Percentiles rank a stretch among this genome's conserved stretches.
phyloP scores from a whole-genome alignment of 371 early-diverging fungal species.

The Encephalitozoon cuniculi region DNA sequence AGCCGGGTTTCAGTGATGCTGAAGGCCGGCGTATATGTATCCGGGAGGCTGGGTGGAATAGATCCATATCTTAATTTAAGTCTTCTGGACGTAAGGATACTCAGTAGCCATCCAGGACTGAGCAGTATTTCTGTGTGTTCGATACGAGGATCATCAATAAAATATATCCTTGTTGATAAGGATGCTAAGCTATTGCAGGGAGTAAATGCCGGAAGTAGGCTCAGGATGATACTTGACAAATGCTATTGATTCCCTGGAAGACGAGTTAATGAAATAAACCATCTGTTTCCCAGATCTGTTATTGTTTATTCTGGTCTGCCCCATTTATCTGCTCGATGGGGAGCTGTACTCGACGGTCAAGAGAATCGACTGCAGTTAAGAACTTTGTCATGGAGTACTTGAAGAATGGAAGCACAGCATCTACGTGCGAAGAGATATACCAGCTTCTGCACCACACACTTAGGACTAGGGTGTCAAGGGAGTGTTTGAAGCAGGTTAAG shows the following conservation, averaged over 20 bases:
- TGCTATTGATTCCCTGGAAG: background rate
- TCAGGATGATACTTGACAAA: conserved; percentile 1
- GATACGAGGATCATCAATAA: conserved; percentile 44
- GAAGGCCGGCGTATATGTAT: conserved; percentile 85
- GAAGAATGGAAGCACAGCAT: background rate
- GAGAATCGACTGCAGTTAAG: background rate
- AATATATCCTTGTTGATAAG: conserved; percentile 11
- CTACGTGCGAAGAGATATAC: background rate
- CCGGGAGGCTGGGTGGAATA: conserved; percentile 79
- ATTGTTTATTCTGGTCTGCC: no score
- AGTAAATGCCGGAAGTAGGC: conserved; percentile 21
- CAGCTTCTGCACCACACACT: background rate
- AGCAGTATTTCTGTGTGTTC: conserved; percentile 2
- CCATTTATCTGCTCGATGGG: background rate
- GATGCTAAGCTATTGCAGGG: background rate
- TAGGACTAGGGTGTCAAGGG: background rate
- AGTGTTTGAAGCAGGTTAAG: background rate
- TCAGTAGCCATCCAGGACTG: conserved; percentile 48
- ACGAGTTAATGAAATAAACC: background rate
- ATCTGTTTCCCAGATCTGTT: no score
- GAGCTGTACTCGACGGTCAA: background rate
- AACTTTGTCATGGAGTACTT: background rate
- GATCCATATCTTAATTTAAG: conserved; percentile 96
- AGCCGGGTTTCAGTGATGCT: conserved; percentile 85
- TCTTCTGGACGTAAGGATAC: conserved; percentile 67